Conservation (phyloP, 2,329 filamentous ascomycete genomes). For the Pyricularia sp. region DNA sequence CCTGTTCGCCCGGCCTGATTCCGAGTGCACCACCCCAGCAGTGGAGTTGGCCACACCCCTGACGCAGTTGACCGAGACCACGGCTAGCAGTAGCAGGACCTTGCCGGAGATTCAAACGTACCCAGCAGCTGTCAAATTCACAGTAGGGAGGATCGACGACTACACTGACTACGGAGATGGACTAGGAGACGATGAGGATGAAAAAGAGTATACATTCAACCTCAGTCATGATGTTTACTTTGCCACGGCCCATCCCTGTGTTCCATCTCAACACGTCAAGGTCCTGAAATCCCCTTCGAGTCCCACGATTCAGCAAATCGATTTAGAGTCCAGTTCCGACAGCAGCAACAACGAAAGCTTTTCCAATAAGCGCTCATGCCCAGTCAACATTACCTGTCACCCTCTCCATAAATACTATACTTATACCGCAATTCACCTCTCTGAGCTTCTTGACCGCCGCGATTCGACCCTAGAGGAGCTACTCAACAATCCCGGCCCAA, state of each 20-base stretch:
- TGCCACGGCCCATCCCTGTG: slow-evolving; percentile 53
- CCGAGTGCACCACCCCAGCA: slow-evolving; percentile 30
- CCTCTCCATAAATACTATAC: slow-evolving; percentile 51
- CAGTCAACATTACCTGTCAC: slow-evolving; percentile 41
- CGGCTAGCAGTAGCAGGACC: slow-evolving; percentile 9
- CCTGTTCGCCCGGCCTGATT: slow-evolving; percentile 30
- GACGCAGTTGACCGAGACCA: slow-evolving; percentile 23
- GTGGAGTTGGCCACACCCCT: slow-evolving; percentile 11
- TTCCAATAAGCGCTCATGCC: slow-evolving; percentile 29
- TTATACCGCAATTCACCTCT: slow-evolving; percentile 46
- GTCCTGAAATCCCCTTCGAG: slow-evolving; percentile 47
- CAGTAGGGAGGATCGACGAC: slow-evolving; percentile 16
- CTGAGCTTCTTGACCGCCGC: slow-evolving; percentile 37
- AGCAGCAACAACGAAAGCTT: slow-evolving; percentile 7
- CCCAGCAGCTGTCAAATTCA: slow-evolving; percentile 27
- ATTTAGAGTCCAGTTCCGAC: slow-evolving; percentile 31
- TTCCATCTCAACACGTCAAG: slow-evolving; percentile 41
- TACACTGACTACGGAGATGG: slow-evolving; percentile 8
- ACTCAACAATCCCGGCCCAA: slow-evolving; percentile 13
- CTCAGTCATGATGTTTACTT: slow-evolving; percentile 49
- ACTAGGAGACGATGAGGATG: slow-evolving; percentile 24
- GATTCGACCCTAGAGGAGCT: slow-evolving; percentile 33
- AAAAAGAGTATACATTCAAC: slow-evolving; percentile 26
- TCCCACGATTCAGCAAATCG: slow-evolving; percentile 44
- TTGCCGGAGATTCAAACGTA: slow-evolving; percentile 22